A percentile compares a stretch with the other conserved stretches of the same genome.
These are phyloP conservation scores for Metschnikowia cerradonensis DNA, from an alignment of 805 yeast species.

Conservation along the genomic window DNA sequence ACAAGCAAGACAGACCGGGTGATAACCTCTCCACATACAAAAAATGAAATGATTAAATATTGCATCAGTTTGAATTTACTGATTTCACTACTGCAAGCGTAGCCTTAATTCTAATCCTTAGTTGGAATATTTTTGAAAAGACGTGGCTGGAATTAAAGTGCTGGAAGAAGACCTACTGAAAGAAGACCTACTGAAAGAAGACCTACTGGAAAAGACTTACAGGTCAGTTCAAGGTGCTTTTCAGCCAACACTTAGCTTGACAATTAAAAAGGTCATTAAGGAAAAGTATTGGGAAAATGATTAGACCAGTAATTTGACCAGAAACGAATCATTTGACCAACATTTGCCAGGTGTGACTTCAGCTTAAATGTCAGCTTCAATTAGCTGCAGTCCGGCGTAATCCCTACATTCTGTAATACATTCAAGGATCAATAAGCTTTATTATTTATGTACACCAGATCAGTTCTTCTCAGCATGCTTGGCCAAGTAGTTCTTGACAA, in stretches of 20 bases:
- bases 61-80: neutral
- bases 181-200: neutral
- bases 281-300: too few relatives aligned
- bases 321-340: neutral
- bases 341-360: neutral
- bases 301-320: too few relatives aligned
- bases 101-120: neutral
- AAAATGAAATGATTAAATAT: neutral
- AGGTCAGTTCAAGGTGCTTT: neutral
- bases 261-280: too few relatives aligned
- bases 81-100: neutral
- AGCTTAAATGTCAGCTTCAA: too few relatives aligned
- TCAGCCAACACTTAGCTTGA: neutral
- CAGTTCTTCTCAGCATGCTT: constrained; percentile 30
- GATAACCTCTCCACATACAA: neutral
- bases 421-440: neutral
- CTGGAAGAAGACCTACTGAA: neutral
- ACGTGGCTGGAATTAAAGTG: neutral
- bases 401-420: neutral
- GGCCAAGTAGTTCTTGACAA: constrained; percentile 65
- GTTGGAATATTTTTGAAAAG: too few relatives aligned
- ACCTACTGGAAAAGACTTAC: neutral
- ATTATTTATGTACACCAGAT: neutral
- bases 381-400: neutral
- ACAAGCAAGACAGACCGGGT: neutral